Evolutionary conservation across 208 protist genomes (phyloP), one percentile per base, ranked within the genome.

Genomic region (Perkinsela sp.): DNA sequence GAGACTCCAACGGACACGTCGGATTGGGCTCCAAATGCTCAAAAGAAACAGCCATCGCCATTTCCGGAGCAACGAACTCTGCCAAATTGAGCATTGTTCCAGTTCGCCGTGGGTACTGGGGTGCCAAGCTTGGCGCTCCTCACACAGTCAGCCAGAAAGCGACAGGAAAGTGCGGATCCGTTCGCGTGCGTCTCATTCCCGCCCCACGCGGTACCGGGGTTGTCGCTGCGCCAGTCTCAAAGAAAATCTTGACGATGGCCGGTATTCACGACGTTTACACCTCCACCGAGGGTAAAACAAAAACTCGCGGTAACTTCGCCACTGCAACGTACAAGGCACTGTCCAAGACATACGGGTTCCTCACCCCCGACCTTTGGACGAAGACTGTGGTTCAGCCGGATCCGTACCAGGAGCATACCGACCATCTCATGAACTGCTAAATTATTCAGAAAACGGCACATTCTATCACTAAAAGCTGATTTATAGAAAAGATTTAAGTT

Each of bases 71-170:
- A 68, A 91, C 98, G 76, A 90, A 94, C 70, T 75, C 86, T 28
- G 96, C 96, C 71, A 99, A 99, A 89, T 83, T 99, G 40, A 82
- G 86, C 75, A 88, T 99, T 69, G 78, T 98, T 71, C 97, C 97
- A 30, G 84, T 99, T 66, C 86, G 96, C 78, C 84, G 87, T 73
- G 97, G 97, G 73, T 99, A 97, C 84, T 99, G 96, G 96, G 97
- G 97, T 83, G 92, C 84, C 85, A 97, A 94, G 79, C 88, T 99
- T 75, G 97, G 96, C 77, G 77, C 86, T 28, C 94, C 95, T 69
- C 97, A 99, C 90, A 99, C 97, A 68, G 95, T 99, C 72, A 93
- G 96, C 71, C 88, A 78, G 74, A 99, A 99, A 90, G 90, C 88
- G 28, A 95, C 94, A 69, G 96, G 96, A 75, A 98, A 98, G 84